Base-by-base conservation (phyloP, 2,329 filamentous ascomycete genomes). In the Aspergillus aculeatus region DNA sequence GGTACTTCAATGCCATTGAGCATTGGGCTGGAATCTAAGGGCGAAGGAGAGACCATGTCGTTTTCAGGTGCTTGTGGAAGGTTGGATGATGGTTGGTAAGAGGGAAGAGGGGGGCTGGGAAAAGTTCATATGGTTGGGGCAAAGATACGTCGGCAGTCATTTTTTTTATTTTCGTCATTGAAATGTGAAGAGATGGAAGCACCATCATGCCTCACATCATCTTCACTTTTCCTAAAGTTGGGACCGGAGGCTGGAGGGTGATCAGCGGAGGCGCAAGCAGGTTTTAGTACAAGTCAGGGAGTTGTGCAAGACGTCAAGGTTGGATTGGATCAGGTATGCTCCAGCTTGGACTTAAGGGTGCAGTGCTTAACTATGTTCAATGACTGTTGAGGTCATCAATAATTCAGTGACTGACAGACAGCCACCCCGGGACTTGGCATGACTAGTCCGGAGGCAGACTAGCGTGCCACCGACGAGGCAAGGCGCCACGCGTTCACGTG, bases 381-480 rank as follows among this genome's bases (percentile, higher is more conserved):
- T 44, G 29, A 23, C 32, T 41, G 23, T 53, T 53, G 51, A 53
- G 35, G 51, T 53, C 51, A 53, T 53, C 32, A 29, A 29, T 29
- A 29, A 29, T 29, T 29, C 26, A 31, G 24, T 38, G 41, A 55
- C 41, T 16, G 53, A 32, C 32, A 23, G 16, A 19, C 32, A 23
- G 31, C 14, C 21, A 7, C 21, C 41, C 50, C 16, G 24, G 31
- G 21, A 7, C 23, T 38, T 23, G 59, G 60, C 58, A 61, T 53
- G 31, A 58, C 56, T 47, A 47, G 52, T 54, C 44, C 6, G 47
- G 50, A 60, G 61, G 47, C 50, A 52, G 50, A 62, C 59, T 57
- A 61, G 47, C 31, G 38, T 47, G 60, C 62, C 26, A 29, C 7
- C 26, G 7, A 29, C 26, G 12, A 26, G 57, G 62, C n/a, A 48